Evolutionary conservation across 805 yeast species (phyloP), one percentile per base, ranked within the genome.

Genomic region (Wickerhamomyces sydowiorum): DNA sequence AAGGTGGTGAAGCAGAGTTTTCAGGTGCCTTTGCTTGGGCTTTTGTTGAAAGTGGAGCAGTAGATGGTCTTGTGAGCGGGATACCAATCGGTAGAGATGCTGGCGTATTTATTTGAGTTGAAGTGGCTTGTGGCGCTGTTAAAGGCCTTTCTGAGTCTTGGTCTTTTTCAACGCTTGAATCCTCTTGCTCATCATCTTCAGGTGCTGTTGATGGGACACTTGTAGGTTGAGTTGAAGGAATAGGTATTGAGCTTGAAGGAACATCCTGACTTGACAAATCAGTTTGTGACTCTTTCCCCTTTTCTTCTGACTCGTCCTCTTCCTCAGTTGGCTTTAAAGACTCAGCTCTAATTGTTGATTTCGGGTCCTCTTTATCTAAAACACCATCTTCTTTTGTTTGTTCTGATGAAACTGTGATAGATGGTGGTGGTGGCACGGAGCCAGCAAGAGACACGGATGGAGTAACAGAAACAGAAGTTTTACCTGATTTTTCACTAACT

Each of bases 31-130:
- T 25, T 27, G 12, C 36, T 34, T 32, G 51, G 42, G 12, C 40
- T 39, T 25, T 53, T n/a, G 27, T 31, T 28, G 31, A 44, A 40
- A 22, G 38, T 44, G n/a, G 35, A 37, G 8, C 52, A 50, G 43
- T 56, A 48, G 8, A 51, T 19, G 35, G 35, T 19, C 46, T 41
- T 36, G 42, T 45, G 37, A 45, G 51, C 28, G 32, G 47, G 48
- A 25, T 47, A 42, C 1, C 49, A 48, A 32, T 51, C 46, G 24
- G 41, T 40, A 13, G 45, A 43, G n/a, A 39, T 43, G 17, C 40
- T 41, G 17, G 40, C 46, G 21, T 42, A 40, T 28, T 39, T 42
- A n/a, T n/a, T 19, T 10, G 23, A 32, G 7, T 6, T 10, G 23
- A 4, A 5, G 23, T 14, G 10, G 8, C 3, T 18, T 18, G 14